These are phyloP conservation scores for Miamiensis avidus DNA, from an alignment of 169 alveolate species.

Conservation along the genomic window DNA sequence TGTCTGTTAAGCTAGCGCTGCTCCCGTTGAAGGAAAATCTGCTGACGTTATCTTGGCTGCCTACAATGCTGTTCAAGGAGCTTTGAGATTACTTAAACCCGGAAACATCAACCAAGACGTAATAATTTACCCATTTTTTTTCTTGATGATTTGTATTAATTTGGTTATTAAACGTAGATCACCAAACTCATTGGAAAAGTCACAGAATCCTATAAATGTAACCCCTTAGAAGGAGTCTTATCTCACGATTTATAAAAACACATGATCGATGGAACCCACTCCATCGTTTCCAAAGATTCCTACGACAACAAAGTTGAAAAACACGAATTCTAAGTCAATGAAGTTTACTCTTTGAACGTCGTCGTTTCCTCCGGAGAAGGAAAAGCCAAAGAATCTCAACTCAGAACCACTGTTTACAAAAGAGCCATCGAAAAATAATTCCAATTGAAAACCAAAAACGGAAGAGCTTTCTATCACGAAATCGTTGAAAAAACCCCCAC, in stretches of 20 bases:
- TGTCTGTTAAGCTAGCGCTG: slow-evolving; percentile 64
- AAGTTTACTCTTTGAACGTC: slow-evolving; percentile 93
- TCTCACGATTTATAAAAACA: slow-evolving; percentile 94
- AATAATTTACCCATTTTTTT: neutral
- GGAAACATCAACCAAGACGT: slow-evolving; percentile 93
- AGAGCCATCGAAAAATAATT: slow-evolving; percentile 94
- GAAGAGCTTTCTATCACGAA: slow-evolving; percentile 94
- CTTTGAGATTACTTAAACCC: slow-evolving; percentile 84
- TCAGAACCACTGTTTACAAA: slow-evolving; percentile 93
- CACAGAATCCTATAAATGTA: slow-evolving; percentile 89
- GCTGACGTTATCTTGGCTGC: slow-evolving; percentile 92
- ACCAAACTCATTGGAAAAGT: slow-evolving; percentile 89
- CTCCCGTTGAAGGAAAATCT: slow-evolving; percentile 63
- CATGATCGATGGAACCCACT: slow-evolving; percentile 92
- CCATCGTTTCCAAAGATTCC: slow-evolving; percentile 85
- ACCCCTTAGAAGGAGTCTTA: slow-evolving; percentile 92
- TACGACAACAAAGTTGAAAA: slow-evolving; percentile 94
- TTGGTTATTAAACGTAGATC: neutral
- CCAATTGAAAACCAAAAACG: slow-evolving; percentile 92
- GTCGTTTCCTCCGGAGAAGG: slow-evolving; percentile 91
- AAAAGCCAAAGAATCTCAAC: slow-evolving; percentile 89
- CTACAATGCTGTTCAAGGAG: slow-evolving; percentile 92
- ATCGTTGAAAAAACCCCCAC: slow-evolving; percentile 89
- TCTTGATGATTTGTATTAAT: neutral
- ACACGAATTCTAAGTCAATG: slow-evolving; percentile 92